phyloP scores from a whole-genome alignment of 1,139 yeast species.

The Suhomyces choctaworum region DNA sequence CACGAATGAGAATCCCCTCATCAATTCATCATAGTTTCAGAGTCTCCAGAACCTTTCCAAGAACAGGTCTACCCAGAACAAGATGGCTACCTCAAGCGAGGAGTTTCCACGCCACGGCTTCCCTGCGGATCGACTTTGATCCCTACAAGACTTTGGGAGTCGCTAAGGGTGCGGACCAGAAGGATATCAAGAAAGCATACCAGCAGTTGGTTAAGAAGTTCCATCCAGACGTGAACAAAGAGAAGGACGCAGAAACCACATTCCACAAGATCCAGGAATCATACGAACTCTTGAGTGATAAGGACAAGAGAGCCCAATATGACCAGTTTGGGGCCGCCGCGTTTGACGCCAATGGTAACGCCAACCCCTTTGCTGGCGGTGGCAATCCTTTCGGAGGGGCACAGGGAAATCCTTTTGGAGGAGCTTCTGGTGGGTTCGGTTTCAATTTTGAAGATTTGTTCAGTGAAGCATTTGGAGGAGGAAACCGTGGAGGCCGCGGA shows the following conservation, averaged over 20 bases:
- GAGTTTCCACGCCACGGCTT: slow-evolving; percentile 30
- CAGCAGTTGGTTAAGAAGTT: slow-evolving; percentile 88
- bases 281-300: slow-evolving; percentile 86
- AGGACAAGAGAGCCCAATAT: slow-evolving; percentile 81
- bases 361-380: slow-evolving; percentile 54
- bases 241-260: slow-evolving; percentile 78
- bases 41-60: slow-evolving; percentile 6
- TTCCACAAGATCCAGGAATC: slow-evolving; percentile 95
- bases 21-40: slow-evolving; percentile 6
- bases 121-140: slow-evolving; percentile 47
- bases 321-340: slow-evolving; percentile 92
- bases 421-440: slow-evolving; percentile 38
- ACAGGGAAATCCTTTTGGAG: slow-evolving; percentile 37
- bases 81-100: slow-evolving; percentile 11
- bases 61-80: slow-evolving; percentile 3
- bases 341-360: slow-evolving; percentile 66
- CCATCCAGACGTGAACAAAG: slow-evolving; percentile 97
- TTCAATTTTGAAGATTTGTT: slow-evolving; percentile 86
- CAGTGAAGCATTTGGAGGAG: slow-evolving; percentile 62
- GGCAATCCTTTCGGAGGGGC: slow-evolving; percentile 44
- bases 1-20: slow-evolving; percentile 13
- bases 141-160: slow-evolving; percentile 88
- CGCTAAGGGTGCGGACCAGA: slow-evolving; percentile 64
- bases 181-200: slow-evolving; percentile 91
- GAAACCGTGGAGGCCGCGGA: slow-evolving; percentile 36